phyloP scores from a whole-genome alignment of 2,329 filamentous ascomycete genomes.

The Apiospora hydei region DNA sequence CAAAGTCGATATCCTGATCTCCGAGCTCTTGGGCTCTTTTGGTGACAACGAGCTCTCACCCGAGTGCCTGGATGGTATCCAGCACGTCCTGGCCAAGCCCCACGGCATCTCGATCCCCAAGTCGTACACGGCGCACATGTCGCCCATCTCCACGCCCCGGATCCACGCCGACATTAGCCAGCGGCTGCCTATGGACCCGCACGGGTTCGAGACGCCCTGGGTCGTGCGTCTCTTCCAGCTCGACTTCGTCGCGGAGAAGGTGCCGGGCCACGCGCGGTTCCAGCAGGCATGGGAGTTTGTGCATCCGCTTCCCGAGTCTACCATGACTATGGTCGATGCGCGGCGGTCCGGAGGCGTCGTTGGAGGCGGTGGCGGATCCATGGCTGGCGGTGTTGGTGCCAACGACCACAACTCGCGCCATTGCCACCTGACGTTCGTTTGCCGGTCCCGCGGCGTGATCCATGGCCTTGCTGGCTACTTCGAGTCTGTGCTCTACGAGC shows the following conservation, averaged over 20 bases:
- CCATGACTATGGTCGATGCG: conserved; percentile 62
- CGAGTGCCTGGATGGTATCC: conserved; percentile 95
- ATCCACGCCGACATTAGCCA: conserved; percentile 81
- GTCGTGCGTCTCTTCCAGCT: conserved; percentile 92
- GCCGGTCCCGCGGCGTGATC: conserved; percentile 79
- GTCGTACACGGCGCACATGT: conserved; percentile 92
- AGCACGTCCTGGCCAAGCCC: conserved; percentile 79
- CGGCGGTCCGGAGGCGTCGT: conserved; percentile 70
- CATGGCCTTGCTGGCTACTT: conserved; percentile 96
- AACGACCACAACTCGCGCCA: conserved; percentile 93
- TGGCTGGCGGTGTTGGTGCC: conserved; percentile 77
- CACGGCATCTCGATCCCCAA: conserved; percentile 93
- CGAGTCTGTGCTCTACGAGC: conserved; percentile 89
- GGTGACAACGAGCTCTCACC: conserved; percentile 97
- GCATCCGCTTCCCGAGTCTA: conserved; percentile 71
- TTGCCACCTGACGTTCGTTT: conserved; percentile 79
- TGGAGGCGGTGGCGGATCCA: conserved; percentile 74
- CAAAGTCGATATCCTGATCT: conserved; percentile 90
- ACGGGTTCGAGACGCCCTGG: conserved; percentile 89
- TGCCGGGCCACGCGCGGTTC: conserved; percentile 67
- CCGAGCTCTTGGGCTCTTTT: conserved; percentile 93
- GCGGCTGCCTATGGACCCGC: conserved; percentile 66
- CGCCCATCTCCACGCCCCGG: conserved; percentile 88
- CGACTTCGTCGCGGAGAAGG: conserved; percentile 78
- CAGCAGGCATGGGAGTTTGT: conserved; percentile 82